Conservation (phyloP, 2,329 filamentous ascomycete genomes). For the Colletotrichum falcatum region DNA sequence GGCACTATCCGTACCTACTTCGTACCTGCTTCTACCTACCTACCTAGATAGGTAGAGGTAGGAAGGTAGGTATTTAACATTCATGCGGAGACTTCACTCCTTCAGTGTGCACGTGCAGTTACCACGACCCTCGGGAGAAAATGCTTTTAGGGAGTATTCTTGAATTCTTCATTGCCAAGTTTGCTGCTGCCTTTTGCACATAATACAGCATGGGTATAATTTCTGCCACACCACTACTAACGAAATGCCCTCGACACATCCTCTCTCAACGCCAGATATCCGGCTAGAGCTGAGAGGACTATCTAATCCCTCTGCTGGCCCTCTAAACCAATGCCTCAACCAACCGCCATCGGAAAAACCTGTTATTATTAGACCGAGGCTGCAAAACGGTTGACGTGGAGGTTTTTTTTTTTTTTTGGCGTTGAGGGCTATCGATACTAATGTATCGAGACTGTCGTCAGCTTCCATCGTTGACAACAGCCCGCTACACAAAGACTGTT, state of each 20-base stretch:
- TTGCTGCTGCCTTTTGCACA: slow-evolving; percentile 15
- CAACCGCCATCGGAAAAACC: slow-evolving; percentile 18
- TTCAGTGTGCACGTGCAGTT: neutral
- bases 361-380: slow-evolving; percentile 10
- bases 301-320: slow-evolving; percentile 63
- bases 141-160: neutral
- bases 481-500: slow-evolving; percentile 37
- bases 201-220: slow-evolving; percentile 39
- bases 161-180: slow-evolving; percentile 14
- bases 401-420: no score
- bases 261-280: slow-evolving; percentile 42
- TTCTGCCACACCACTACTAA: slow-evolving; percentile 4
- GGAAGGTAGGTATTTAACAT: no score
- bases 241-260: slow-evolving; percentile 23
- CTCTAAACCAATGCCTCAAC: slow-evolving; percentile 46
- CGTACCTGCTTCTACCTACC: no score
- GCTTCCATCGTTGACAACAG: slow-evolving; percentile 12
- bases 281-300: slow-evolving; percentile 57
- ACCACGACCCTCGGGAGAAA: neutral
- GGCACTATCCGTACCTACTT: no score
- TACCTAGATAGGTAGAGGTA: no score
- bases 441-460: slow-evolving; percentile 24
- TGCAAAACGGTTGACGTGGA: neutral
- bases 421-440: slow-evolving; percentile 27
- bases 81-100: slow-evolving; percentile 4